Evolutionary conservation across 257 asterid species (phyloP).

Genomic region (Handroanthus guayacan): DNA sequence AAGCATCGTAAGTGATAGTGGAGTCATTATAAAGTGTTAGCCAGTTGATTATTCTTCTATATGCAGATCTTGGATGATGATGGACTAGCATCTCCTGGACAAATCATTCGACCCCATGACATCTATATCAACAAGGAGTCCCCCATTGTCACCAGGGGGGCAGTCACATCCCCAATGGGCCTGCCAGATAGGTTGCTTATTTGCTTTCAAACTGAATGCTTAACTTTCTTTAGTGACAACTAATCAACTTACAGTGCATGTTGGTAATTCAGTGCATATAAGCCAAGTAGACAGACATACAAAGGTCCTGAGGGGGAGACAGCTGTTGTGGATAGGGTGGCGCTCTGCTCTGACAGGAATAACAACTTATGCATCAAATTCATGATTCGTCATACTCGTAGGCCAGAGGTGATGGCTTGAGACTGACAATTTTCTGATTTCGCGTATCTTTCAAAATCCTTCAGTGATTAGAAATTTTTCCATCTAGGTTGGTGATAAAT

Average conservation of each 20-base stretch:
- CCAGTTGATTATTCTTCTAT: constrained; percentile 33
- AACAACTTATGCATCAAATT: constrained; percentile 66
- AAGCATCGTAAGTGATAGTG: constrained; percentile 10
- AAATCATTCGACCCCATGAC: constrained; percentile 72
- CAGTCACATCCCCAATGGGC: constrained; percentile 33
- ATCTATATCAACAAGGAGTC: constrained; percentile 75
- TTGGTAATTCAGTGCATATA: constrained; percentile 58
- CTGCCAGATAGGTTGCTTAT: constrained; percentile 64
- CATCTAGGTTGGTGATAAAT: constrained; percentile 89
- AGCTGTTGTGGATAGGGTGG: constrained; percentile 81
- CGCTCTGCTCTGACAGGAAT: constrained; percentile 74
- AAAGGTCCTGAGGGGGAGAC: constrained; percentile 89
- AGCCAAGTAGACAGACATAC: constrained; percentile 58
- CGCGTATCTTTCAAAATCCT: constrained; percentile 5
- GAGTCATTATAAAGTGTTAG: constrained; percentile 13
- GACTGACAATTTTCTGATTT: constrained; percentile 8
- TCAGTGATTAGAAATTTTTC: constrained; percentile 19
- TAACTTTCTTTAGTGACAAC: constrained; percentile 23
- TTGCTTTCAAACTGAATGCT: constrained; percentile 27
- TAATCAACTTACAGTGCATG: constrained; percentile 29
- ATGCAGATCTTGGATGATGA: constrained; percentile 86
- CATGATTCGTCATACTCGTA: constrained; percentile 96
- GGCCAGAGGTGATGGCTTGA: constrained; percentile 78
- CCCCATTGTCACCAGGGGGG: constrained; percentile 58
- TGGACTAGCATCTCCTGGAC: constrained; percentile 98